Evolutionary conservation across 1,139 yeast species (phyloP).

Genomic region (Candida neerlandica): DNA sequence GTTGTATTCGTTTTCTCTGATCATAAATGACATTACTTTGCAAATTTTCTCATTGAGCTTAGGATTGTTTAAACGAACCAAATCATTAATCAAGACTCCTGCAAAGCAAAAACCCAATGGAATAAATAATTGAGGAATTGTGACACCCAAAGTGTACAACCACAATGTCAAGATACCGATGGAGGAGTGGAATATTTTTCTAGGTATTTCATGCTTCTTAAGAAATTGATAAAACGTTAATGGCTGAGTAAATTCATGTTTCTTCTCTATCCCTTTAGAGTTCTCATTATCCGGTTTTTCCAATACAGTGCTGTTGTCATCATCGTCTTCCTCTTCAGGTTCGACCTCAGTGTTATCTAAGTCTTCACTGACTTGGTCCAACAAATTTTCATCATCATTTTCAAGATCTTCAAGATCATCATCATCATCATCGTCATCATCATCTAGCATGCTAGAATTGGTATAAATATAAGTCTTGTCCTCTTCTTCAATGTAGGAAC

Average conservation of each 20-base stretch:
- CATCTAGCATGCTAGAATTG: conserved; percentile 24
- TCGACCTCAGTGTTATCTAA: neutral
- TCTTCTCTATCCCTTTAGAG: conserved; percentile 1
- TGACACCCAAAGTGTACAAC: conserved; percentile 66
- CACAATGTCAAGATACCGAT: conserved; percentile 80
- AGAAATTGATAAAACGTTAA: conserved; percentile 50
- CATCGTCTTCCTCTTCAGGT: conserved; percentile 10
- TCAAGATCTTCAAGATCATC: conserved; percentile 15
- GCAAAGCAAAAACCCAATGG: conserved; percentile 59
- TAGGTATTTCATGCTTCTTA: conserved; percentile 82
- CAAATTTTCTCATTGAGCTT: conserved; percentile 67
- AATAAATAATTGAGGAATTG: conserved; percentile 56
- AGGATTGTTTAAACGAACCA: conserved; percentile 63
- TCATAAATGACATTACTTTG: conserved; percentile 69
- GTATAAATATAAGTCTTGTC: conserved; percentile 38
- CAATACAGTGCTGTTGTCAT: conserved; percentile 9
- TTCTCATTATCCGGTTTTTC: conserved; percentile 5
- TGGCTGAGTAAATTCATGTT: neutral
- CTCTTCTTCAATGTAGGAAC: conserved; percentile 41
- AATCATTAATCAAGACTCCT: conserved; percentile 63
- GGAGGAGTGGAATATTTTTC: conserved; percentile 84
- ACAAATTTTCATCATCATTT: conserved; percentile 13
- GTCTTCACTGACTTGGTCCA: conserved; percentile 7
- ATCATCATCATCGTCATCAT: conserved; percentile 19
- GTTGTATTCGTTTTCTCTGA: conserved; percentile 78